Percentiles rank a stretch among this genome's conserved stretches.
These are phyloP conservation scores for Babjeviella inositovora DNA, from an alignment of 805 yeast genomes.

Conservation along the genomic window DNA sequence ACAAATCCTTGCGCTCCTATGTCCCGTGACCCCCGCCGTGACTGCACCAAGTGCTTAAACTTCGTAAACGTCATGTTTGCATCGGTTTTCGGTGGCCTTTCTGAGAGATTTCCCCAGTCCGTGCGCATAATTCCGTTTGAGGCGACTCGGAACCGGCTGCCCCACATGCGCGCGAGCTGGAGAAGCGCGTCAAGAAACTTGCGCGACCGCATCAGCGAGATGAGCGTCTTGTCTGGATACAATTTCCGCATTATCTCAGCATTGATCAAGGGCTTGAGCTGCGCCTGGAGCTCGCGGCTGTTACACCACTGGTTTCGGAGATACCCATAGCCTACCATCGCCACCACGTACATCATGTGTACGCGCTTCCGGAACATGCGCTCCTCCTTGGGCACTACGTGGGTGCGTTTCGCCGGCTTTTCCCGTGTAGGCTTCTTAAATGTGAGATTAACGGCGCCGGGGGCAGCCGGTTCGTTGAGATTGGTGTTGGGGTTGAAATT, in stretches of 20 bases:
- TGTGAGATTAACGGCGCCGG: too few species aligned
- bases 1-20: constrained; percentile 81
- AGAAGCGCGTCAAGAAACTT: constrained; percentile 66
- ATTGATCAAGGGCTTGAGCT: constrained; percentile 31
- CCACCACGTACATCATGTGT: constrained; percentile 43
- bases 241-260: constrained; percentile 25
- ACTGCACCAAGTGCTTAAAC: constrained; percentile 24
- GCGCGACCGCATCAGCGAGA: constrained; percentile 32
- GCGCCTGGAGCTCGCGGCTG: constrained; percentile 19
- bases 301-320: constrained; percentile 66
- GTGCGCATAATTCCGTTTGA: constrained; percentile 14
- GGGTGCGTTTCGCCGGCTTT: constrained; percentile 10
- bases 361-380: constrained; percentile 28
- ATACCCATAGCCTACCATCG: constrained; percentile 51
- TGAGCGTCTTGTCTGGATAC: constrained; percentile 8
- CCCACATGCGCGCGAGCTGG: constrained; percentile 50
- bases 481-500: too few species aligned
- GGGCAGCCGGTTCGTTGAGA: too few species aligned
- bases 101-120: constrained; percentile 15
- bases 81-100: constrained; percentile 11
- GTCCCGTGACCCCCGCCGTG: constrained; percentile 58
- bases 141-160: constrained; percentile 30
- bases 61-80: constrained; percentile 15
- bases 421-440: too few species aligned
- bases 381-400: constrained; percentile 36